Evolutionary conservation across 164 flowering plant genomes (phyloP), one percentile per base, ranked within the genome.

Genomic region (Magnolia changhungtana): DNA sequence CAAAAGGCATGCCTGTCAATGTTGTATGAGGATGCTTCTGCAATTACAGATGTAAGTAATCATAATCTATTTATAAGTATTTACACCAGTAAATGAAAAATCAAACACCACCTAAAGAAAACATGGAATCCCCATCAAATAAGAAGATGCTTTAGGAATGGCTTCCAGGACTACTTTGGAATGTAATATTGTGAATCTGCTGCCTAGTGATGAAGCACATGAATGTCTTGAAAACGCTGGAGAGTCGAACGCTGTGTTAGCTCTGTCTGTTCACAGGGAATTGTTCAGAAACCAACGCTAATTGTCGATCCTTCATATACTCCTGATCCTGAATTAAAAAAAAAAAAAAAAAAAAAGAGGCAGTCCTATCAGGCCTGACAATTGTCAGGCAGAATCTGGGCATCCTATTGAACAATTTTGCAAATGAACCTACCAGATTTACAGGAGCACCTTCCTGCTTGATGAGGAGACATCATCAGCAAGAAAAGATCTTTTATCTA

Each of bases 381-480:
- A 14, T 19, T 52, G 50, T 9, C 58, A 73, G 21, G 16, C 78
- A 73, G 64, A 81, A 81, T 77, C 20, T 76, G 13, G 81, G 72
- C 77, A 86, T 75, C 72, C 69, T 83, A 1, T 84, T 91, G 67
- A 79, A 78, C 78, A 92, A 89, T 77, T 90, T 88, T 83, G 78
- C 87, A 13, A 81, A 75, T 80, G 76, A 67, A 1, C 31, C 68
- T 52, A 45, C 73, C 45, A 65, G 51, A 19, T 83, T 49, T 76
- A 31, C 23, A 10, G 81, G 70, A 83, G 78, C 80, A 87, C 97
- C 71, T 95, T 95, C 79, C 80, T 90, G 91, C 90, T 93, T 74
- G 98, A 93, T 75, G 97, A 93, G 80, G 98, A 95, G 86, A 84
- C 80, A 1, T 18, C 82, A 74, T 78, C 84, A 50, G 52, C 14